Evolutionary conservation across 1,284 basidiomycete genomes (phyloP).

Genomic region (Ustanciosporium gigantosporum): DNA sequence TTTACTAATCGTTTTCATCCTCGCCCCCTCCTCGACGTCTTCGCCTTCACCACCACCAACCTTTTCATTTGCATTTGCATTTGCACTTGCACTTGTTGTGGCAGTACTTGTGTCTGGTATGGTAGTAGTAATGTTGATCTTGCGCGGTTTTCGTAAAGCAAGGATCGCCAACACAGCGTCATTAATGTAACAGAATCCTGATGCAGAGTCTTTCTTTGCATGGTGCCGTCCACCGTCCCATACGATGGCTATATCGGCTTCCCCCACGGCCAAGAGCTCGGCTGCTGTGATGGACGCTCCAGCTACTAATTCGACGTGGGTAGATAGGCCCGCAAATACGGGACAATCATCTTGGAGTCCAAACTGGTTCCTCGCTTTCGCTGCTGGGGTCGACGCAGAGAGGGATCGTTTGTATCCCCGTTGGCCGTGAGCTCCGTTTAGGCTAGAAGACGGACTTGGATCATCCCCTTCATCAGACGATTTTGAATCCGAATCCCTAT

Average conservation of each 20-base stretch:
- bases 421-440: neutral
- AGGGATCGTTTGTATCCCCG: neutral
- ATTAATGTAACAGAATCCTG: constrained; percentile 89
- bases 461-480: neutral
- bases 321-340: constrained; percentile 70
- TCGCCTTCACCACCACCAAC: neutral
- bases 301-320: constrained; percentile 74
- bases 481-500: neutral
- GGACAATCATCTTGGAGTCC: constrained; percentile 84
- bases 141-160: constrained; percentile 19
- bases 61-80: neutral
- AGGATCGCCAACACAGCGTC: constrained; percentile 75
- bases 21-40: no score
- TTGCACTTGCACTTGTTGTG: no score
- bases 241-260: constrained; percentile 71
- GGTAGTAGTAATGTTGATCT: constrained; percentile 5
- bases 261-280: constrained; percentile 67
- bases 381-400: constrained; percentile 14
- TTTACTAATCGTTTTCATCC: constrained; percentile 6
- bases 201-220: constrained; percentile 31
- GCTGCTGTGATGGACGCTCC: constrained; percentile 78
- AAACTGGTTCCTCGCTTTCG: constrained; percentile 58
- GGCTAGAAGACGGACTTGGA: neutral
- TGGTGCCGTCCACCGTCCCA: constrained; percentile 75
- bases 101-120: neutral